phyloP scores from a whole-genome alignment of 306 rosid species.

The Pachyrhizus erosus region DNA sequence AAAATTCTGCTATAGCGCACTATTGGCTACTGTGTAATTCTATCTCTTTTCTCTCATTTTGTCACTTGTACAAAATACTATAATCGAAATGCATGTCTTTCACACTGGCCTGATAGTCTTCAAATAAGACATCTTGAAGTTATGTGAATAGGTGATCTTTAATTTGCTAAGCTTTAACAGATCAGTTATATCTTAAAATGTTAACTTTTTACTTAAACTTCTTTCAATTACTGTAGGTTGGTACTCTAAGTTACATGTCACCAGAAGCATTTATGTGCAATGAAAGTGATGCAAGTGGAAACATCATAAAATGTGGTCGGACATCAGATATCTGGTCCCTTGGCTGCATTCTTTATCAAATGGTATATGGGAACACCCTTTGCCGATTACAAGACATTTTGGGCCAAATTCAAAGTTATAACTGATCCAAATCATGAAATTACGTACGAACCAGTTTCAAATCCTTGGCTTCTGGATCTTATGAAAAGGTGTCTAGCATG shows the following conservation, averaged over 20 bases:
- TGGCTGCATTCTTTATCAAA: constrained; percentile 97
- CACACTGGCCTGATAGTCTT: background rate
- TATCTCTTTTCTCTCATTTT: background rate
- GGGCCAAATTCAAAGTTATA: constrained; percentile 94
- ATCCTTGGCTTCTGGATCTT: constrained; percentile 95
- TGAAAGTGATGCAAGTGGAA: constrained; percentile 86
- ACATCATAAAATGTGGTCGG: constrained; percentile 89
- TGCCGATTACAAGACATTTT: constrained; percentile 88
- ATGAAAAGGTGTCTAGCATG: constrained; percentile 93
- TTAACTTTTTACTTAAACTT: constrained; percentile 8
- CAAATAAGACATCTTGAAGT: background rate
- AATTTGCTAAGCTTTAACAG: background rate
- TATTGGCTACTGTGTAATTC: background rate
- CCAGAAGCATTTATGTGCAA: constrained; percentile 98
- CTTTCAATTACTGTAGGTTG: constrained; percentile 61
- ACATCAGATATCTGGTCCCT: constrained; percentile 97
- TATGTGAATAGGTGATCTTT: background rate
- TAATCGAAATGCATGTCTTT: background rate
- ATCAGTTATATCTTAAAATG: constrained; percentile 13
- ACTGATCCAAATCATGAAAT: constrained; percentile 89
- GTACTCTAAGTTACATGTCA: constrained; percentile 97
- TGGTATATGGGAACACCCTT: constrained; percentile 96
- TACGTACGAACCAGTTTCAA: constrained; percentile 63
- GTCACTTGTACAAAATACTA: background rate
- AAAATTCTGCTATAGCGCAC: background rate